Base-by-base conservation (phyloP, 306 rosid species). In the Hippophae tibetana region DNA sequence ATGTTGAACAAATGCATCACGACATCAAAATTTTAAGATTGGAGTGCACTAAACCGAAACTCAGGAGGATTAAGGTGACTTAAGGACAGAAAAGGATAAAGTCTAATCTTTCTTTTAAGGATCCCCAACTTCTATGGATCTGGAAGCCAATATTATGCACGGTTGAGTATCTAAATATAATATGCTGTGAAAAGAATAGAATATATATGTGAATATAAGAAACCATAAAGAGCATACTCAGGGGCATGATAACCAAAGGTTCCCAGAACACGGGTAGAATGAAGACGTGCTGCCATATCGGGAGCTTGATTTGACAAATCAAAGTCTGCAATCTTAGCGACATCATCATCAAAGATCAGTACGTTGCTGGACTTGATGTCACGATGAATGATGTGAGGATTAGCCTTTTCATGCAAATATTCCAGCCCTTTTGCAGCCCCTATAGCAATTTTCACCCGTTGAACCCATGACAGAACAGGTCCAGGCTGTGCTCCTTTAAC, bases 171-270 rank as follows among this genome's bases (percentile, higher is more conserved):
- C 3, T 49, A 12, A 49, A 14, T 12, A 10, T 10, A 27, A 55
- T 57, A 68, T 42, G 46, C 69, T 47, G 7, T 5, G 38, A 31
- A 31, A 31, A 31, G 38, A 31, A 2, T 45, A 9, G 10, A 42
- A 41, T 51, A 26, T 40, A 52, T 54, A 65, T 5, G 14, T 54
- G 52, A 50, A 27, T 58, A 11, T 23, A 66, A 65, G 47, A 53
- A 10, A 46, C n/a, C 48, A 52, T 57, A 31, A 31, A 31, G 45
- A 66, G 71, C 94, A 83, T 89, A 89, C 95, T 89, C 97, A 7
- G 97, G 97, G 55, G 95, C 95, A 74, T 89, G 97, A 76, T 89
- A 89, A 60, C 97, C 97, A 67, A 86, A 86, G 66, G 95, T 89
- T 69, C 95, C 97, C 42, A 89, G 93, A 73, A 81, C 97, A 70